Percentiles rank a stretch among this genome's conserved stretches.
Conservation (phyloP, 441 rosid genomes). For the Breynia disticha region DNA sequence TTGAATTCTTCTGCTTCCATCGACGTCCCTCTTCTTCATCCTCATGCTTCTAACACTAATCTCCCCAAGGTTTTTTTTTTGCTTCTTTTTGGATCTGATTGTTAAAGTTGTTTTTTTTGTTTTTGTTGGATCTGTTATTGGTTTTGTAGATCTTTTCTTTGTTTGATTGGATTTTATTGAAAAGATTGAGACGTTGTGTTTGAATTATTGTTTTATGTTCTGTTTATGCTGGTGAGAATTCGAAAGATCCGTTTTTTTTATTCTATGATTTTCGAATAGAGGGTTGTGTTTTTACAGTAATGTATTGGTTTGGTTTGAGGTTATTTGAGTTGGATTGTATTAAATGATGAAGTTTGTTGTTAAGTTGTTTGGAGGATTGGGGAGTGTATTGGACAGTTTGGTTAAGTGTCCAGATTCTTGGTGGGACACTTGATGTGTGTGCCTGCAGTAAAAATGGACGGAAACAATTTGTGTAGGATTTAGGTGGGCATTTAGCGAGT, state of each 20-base stretch:
- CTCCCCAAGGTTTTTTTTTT: conserved; percentile 12
- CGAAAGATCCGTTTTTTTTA: too few species aligned
- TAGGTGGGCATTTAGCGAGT: conserved; percentile 50
- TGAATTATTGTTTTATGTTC: too few species aligned
- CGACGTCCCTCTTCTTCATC: conserved; percentile 66
- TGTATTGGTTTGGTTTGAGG: too few species aligned
- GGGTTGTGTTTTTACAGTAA: too few species aligned
- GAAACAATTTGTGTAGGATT: conserved; percentile 41
- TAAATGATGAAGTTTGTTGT: too few species aligned
- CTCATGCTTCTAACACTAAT: conserved; percentile 53
- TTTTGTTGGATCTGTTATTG: conserved; percentile 17
- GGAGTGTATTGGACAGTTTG: not conserved
- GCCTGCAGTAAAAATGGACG: conserved; percentile 66
- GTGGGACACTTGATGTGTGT: conserved; percentile 48
- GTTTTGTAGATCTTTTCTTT: not conserved
- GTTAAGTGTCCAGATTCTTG: conserved; percentile 60
- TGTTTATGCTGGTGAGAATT: too few species aligned
- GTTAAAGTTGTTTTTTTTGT: not conserved
- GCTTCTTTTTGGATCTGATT: conserved; percentile 14
- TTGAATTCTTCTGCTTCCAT: too few species aligned
- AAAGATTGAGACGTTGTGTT: too few species aligned
- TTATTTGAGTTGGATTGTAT: too few species aligned
- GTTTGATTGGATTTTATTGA: too few species aligned
- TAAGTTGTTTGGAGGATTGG: too few species aligned
- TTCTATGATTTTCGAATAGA: too few species aligned